phyloP scores from a whole-genome alignment of 306 rosid genomes.

The Fragaria vesca region DNA sequence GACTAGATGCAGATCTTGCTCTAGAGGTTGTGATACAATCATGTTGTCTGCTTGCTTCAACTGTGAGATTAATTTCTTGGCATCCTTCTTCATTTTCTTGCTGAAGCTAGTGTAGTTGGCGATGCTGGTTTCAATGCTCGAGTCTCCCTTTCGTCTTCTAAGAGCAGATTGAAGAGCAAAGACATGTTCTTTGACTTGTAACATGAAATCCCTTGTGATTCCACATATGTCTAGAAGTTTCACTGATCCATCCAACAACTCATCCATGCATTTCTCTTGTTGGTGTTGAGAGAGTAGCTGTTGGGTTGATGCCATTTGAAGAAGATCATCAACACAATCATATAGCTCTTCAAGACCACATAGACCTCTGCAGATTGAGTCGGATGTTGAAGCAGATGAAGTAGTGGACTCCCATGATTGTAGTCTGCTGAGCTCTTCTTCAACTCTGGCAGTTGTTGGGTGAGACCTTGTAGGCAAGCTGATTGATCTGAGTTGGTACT shows the following conservation, averaged over 20 bases:
- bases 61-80: slow-evolving; percentile 34
- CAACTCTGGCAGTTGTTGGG: slow-evolving; percentile 44
- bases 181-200: slow-evolving; percentile 52
- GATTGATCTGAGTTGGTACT: slow-evolving; percentile 45
- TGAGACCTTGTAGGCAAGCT: slow-evolving; percentile 73
- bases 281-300: slow-evolving; percentile 41
- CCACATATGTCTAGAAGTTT: slow-evolving; percentile 61
- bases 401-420: slow-evolving; percentile 33
- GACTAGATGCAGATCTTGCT: slow-evolving; percentile 20
- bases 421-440: slow-evolving; percentile 48
- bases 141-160: slow-evolving; percentile 61
- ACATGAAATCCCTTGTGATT: slow-evolving; percentile 43
- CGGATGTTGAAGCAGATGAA: slow-evolving; percentile 32
- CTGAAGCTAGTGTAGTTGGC: slow-evolving; percentile 39
- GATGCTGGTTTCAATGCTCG: slow-evolving; percentile 37
- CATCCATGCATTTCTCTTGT: slow-evolving; percentile 42
- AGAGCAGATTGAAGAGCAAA: slow-evolving; percentile 57
- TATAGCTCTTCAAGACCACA: slow-evolving; percentile 47
- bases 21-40: background rate
- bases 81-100: slow-evolving; percentile 59
- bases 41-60: slow-evolving; percentile 23
- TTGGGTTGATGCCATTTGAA: slow-evolving; percentile 54
- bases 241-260: slow-evolving; percentile 59
- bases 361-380: slow-evolving; percentile 37
- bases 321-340: slow-evolving; percentile 52